Conservation (phyloP, 495 filamentous ascomycete genomes). For the Aspergillus baeticus region DNA sequence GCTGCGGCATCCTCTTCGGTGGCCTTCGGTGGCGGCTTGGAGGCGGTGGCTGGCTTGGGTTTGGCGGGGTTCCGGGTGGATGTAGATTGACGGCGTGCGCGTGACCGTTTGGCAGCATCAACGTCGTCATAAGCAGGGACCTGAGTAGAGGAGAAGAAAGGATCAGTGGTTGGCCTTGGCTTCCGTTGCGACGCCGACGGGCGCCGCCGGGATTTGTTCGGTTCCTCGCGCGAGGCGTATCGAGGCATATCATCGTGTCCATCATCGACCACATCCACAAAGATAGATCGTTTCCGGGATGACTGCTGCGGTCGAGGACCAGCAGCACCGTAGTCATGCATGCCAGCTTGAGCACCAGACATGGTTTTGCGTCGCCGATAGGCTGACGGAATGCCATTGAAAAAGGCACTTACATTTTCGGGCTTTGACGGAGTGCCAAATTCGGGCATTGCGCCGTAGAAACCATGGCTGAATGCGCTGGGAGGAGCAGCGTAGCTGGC, state of each 20-base stretch:
- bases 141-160: slow-evolving; percentile 52
- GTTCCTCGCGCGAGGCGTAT: slow-evolving; percentile 24
- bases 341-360: slow-evolving; percentile 36
- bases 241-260: slow-evolving; percentile 44
- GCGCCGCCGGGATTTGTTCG: slow-evolving; percentile 33
- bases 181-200: slow-evolving; percentile 42
- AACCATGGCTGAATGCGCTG: slow-evolving; percentile 30
- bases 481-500: slow-evolving; percentile 43
- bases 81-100: slow-evolving; percentile 49
- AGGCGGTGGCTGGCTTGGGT: slow-evolving; percentile 42
- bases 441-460: slow-evolving; percentile 48
- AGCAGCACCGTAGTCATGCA: slow-evolving; percentile 38
- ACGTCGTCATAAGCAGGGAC: slow-evolving; percentile 44
- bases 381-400: slow-evolving; percentile 33
- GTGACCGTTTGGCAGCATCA: slow-evolving; percentile 43
- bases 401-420: slow-evolving; percentile 60
- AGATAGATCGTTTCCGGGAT: slow-evolving; percentile 52
- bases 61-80: slow-evolving; percentile 45
- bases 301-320: slow-evolving; percentile 35
- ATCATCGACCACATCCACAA: slow-evolving; percentile 55
- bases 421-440: slow-evolving; percentile 51
- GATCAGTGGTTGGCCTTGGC: slow-evolving; percentile 53
- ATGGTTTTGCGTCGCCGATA: slow-evolving; percentile 37
- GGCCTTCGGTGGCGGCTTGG: slow-evolving; percentile 62
- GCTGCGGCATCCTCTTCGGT: slow-evolving; percentile 81